Conservation (phyloP, 805 yeast species). For the Debaryomyces prosopidis region DNA sequence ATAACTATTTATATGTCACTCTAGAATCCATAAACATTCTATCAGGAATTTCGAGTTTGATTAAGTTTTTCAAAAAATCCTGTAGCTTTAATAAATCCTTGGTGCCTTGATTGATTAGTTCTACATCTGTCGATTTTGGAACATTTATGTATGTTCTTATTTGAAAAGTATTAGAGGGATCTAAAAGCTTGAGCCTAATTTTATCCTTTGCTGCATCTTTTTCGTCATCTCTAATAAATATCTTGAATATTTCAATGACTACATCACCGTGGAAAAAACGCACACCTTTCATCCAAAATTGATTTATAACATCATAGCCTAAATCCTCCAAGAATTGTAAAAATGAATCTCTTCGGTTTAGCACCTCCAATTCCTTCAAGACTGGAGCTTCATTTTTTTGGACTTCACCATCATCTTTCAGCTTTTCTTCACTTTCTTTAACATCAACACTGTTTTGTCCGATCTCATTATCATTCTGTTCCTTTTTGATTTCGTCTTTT, state of each 20-base stretch:
- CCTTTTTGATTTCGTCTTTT: conserved; percentile 4
- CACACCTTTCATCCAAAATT: conserved; percentile 61
- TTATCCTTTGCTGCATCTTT: conserved; percentile 20
- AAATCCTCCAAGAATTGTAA: conserved; percentile 54
- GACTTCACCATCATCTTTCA: background rate
- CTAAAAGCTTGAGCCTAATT: conserved; percentile 41
- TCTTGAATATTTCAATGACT: conserved; percentile 58
- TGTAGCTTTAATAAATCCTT: conserved; percentile 63
- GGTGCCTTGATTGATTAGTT: conserved; percentile 63
- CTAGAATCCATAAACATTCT: conserved; percentile 81
- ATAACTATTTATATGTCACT: conserved; percentile 25
- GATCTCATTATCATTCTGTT: background rate
- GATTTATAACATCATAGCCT: conserved; percentile 68
- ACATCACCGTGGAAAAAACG: conserved; percentile 62
- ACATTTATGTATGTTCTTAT: conserved; percentile 72
- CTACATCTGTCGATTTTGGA: conserved; percentile 72
- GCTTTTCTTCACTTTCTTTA: conserved; percentile 6
- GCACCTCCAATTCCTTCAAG: background rate
- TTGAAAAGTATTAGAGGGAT: conserved; percentile 56
- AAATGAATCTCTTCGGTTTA: conserved; percentile 32
- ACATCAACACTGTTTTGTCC: conserved; percentile 3
- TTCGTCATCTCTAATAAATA: conserved; percentile 39
- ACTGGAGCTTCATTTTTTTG: conserved; percentile 1
- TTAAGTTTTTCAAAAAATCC: conserved; percentile 64
- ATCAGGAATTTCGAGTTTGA: conserved; percentile 73